phyloP scores from a whole-genome alignment of 2,329 filamentous ascomycete species.

The Aspergillus hiratsukae region DNA sequence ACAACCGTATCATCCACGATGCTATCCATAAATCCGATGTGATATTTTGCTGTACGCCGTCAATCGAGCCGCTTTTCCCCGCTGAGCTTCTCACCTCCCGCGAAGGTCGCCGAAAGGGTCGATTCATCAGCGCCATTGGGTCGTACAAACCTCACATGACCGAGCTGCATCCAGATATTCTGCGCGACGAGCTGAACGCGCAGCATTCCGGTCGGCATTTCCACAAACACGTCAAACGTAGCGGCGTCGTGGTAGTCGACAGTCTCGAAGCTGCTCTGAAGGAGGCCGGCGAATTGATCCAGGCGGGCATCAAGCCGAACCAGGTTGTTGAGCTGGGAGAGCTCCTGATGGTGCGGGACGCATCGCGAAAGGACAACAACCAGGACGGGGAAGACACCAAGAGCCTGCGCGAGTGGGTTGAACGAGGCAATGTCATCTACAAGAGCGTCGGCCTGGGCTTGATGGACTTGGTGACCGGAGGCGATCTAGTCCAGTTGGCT shows the following conservation, averaged over 20 bases:
- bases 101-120: slow-evolving; percentile 42
- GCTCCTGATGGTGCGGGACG: slow-evolving; percentile 61
- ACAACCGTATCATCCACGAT: slow-evolving; percentile 62
- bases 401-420: slow-evolving; percentile 55
- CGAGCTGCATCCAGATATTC: slow-evolving; percentile 73
- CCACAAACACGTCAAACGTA: slow-evolving; percentile 50
- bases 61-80: slow-evolving; percentile 70
- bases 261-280: slow-evolving; percentile 73
- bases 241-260: slow-evolving; percentile 59
- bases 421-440: slow-evolving; percentile 62
- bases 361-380: slow-evolving; percentile 35
- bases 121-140: slow-evolving; percentile 42
- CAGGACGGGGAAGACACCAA: slow-evolving; percentile 36
- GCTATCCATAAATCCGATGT: slow-evolving; percentile 68
- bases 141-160: slow-evolving; percentile 67
- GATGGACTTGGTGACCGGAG: slow-evolving; percentile 64
- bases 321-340: slow-evolving; percentile 87
- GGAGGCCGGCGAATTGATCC: slow-evolving; percentile 82
- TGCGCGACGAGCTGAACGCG: slow-evolving; percentile 58
- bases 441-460: slow-evolving; percentile 65
- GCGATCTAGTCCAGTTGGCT: slow-evolving; percentile 54
- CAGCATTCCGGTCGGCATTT: slow-evolving; percentile 43
- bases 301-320: slow-evolving; percentile 65
- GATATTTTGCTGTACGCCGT: slow-evolving; percentile 86
- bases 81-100: slow-evolving; percentile 63